These are phyloP conservation scores for Backusella tuberculispora DNA, from an alignment of 192 early-diverging fungal genomes.

Conservation along the genomic window DNA sequence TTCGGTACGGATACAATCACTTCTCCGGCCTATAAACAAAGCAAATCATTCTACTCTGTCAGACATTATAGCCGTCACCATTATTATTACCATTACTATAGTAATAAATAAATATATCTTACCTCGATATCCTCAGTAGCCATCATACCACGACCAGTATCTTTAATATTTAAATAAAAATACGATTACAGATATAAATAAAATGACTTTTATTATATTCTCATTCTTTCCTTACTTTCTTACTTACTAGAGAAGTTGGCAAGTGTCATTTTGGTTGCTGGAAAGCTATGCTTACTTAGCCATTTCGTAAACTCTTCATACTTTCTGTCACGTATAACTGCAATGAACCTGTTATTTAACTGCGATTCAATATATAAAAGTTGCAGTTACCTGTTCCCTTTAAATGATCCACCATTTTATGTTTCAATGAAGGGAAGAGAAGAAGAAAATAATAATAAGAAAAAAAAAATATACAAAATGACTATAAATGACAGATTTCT, in stretches of 20 bases:
- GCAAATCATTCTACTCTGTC: neutral
- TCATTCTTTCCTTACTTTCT: neutral
- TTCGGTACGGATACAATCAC: constrained; percentile 57
- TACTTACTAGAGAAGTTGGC: constrained; percentile 53
- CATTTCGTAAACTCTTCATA: constrained; percentile 53
- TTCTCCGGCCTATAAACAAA: constrained; percentile 49
- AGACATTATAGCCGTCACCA: no score
- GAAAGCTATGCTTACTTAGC: constrained; percentile 50
- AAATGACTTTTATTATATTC: neutral
- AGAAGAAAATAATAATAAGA: neutral
- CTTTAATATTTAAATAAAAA: constrained; percentile 26
- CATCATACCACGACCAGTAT: constrained; percentile 64
- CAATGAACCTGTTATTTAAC: neutral
- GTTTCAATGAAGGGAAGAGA: neutral
- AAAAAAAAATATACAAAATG: neutral
- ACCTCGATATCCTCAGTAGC: constrained; percentile 57
- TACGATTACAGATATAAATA: neutral
- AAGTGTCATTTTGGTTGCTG: constrained; percentile 55
- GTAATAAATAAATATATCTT: neutral
- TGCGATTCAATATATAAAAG: neutral
- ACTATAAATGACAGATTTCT: neutral
- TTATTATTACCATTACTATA: no score
- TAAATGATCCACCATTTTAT: neutral
- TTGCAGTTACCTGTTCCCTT: constrained; percentile 8
- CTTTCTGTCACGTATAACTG: constrained; percentile 51